Evolutionary conservation across 805 yeast genomes (phyloP), one percentile per base, ranked within the genome.

Genomic region (Lipomyces lipofer): DNA sequence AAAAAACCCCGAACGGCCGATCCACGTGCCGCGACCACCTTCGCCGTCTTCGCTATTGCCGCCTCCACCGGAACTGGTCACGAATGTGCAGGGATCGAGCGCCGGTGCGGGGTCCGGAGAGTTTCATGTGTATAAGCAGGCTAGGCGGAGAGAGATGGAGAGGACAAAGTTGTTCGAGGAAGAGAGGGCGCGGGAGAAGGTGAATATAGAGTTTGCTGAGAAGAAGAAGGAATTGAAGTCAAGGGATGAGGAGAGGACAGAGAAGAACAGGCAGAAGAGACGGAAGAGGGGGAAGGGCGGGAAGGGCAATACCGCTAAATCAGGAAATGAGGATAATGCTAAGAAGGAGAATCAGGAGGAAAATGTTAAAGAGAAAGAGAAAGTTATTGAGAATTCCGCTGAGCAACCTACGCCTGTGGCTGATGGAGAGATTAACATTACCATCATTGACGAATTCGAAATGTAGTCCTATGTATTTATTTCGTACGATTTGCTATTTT

Each of bases 81-180:
- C 52, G 29, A 66, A 66, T 39, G 64, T 66, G 15, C 62, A 67
- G 15, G 71, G 73, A 7, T 65, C 71, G 3, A 64, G 66, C 45
- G 64, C 73, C 4, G 74, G 69, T n/a, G 70, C 73, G 3, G 70
- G 73, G 7, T 67, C 73, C 1, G 73, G 73, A n/a, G 73, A 70
- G 49, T 70, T 70, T 51, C 73, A 70, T 54, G 62, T 66, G 19
- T 70, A 67, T 59, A 70, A 71, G 54, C 64, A 67, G 39, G 63
- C 67, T 17, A 56, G 69, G 51, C 60, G 72, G 28, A 55, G 66
- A 44, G 69, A 67, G 47, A 39, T 59, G 22, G 71, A 68, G 43
- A 59, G 68, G n/a, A 43, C 52, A 43, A 56, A 59, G 46, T 49
- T 54, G 15, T 57, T 66, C 32, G 64, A 69, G 29, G 58, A 48